Base-by-base conservation (phyloP, 345 rosid genomes). In the Aquilaria sinensis region DNA sequence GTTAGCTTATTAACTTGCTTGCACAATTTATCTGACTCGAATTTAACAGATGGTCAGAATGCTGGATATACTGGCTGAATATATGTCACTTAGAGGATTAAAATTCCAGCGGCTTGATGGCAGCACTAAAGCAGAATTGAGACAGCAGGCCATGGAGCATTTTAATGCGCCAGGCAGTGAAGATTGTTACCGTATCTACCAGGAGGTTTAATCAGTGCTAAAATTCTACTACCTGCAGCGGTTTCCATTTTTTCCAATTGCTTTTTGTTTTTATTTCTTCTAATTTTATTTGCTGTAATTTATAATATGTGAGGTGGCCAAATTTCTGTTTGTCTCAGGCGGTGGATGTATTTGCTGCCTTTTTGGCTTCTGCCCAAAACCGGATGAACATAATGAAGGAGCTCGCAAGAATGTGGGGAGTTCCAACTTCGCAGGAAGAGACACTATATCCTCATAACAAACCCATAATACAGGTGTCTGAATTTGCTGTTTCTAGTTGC, bases 81-180 rank as follows among this genome's bases (percentile, higher is more conserved):
- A 95, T 69, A 73, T 95, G 94, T 85, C 96, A 2, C 69, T 85
- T 58, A 89, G 96, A 77, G 99, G 98, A 48, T 95, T 95, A 77
- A 96, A 95, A 65, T 95, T 78, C 78, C 99, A 95, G 78, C 81
- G 99, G 82, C 90, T 95, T 74, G 99, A 95, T 81, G 99, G 99
- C 66, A 95, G 99, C 75, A 95, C 99, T 23, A 95, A 95, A 79
- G 85, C 99, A n/a, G 99, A 95, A 79, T 69, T 91, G 76, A 88
- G 99, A 51, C 96, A 89, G 63, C 99, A 95, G 72, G 97, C 99
- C 53, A 95, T 95, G 99, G 99, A 95, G 47, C 99, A 95, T 81
- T 95, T 91, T 75, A 95, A 95, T 67, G 99, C 96, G 59, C 88
- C 91, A 72, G 96, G 94, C 48, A 95, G 97, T 83, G 99, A 95